phyloP scores from a whole-genome alignment of 1,284 basidiomycete species.

The Wolfiporia cocos region DNA sequence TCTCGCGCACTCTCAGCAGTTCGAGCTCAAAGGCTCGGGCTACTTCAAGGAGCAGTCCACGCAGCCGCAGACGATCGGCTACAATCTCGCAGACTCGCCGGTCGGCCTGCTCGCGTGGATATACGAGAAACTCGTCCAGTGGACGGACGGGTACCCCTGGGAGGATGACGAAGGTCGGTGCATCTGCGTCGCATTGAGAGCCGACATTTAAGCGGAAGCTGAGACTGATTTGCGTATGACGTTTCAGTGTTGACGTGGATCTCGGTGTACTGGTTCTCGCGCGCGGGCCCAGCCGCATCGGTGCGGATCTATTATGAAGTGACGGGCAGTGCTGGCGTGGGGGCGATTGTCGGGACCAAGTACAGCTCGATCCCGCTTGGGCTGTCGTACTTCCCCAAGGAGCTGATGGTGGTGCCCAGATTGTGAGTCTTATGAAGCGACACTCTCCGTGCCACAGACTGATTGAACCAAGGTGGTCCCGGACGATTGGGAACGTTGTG shows the following conservation, averaged over 20 bases:
- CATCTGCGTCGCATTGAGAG: conserved; percentile 36
- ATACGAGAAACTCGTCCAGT: conserved; percentile 49
- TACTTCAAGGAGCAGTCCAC: conserved; percentile 40
- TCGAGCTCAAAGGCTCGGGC: conserved; percentile 28
- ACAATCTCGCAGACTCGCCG: conserved; percentile 51
- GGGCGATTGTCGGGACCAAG: neutral
- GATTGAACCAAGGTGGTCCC: conserved; percentile 13
- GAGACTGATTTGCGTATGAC: neutral
- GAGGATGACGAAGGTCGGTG: conserved; percentile 42
- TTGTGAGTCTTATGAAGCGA: neutral
- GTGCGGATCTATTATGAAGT: conserved; percentile 49
- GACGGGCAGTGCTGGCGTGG: neutral
- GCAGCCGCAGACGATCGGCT: conserved; percentile 53
- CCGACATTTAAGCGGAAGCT: neutral
- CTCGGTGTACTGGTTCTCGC: conserved; percentile 54
- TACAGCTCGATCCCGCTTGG: conserved; percentile 37
- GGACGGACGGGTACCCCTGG: conserved; percentile 47
- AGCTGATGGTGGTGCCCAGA: conserved; percentile 29
- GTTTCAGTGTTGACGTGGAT: conserved; percentile 49
- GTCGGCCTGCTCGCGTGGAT: conserved; percentile 54
- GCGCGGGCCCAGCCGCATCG: conserved; percentile 46
- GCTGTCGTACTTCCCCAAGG: conserved; percentile 42
- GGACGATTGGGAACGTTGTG: conserved; percentile 20
- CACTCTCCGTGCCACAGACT: neutral
- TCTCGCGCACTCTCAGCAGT: conserved; percentile 28